A percentile compares a stretch with the other conserved stretches of the same genome.
These are phyloP conservation scores for Diaporthe sp. DNA, from an alignment of 2,329 filamentous ascomycete species.

Conservation along the genomic window DNA sequence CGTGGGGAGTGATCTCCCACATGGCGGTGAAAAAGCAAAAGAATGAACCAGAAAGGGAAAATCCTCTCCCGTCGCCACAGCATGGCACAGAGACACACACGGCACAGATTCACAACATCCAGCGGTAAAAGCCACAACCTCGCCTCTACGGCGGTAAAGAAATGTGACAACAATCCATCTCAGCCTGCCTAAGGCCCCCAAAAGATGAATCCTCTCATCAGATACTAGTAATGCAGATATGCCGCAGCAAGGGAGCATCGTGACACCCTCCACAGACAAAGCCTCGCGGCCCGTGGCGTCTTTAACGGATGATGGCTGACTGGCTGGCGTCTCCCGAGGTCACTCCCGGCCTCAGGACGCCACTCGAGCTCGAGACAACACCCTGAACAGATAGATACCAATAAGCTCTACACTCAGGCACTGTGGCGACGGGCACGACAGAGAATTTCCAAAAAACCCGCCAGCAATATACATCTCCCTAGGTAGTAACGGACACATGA, in stretches of 20 bases:
- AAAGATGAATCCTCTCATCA: not conserved
- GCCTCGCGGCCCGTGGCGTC: not conserved
- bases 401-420: too few species aligned
- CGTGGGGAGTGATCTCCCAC: not conserved
- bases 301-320: not conserved
- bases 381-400: too few species aligned
- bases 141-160: not conserved
- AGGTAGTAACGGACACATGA: too few species aligned
- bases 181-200: not conserved
- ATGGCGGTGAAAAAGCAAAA: constrained; percentile 5
- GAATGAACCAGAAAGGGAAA: not conserved
- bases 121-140: not conserved
- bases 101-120: not conserved
- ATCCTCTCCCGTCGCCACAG: not conserved
- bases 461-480: too few species aligned
- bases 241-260: not conserved
- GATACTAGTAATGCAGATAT: not conserved
- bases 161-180: not conserved
- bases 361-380: too few species aligned
- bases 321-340: not conserved
- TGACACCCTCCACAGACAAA: not conserved
- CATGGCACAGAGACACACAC: not conserved
- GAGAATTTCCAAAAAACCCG: too few species aligned
- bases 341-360: too few species aligned
- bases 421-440: too few species aligned